These are phyloP conservation scores for Podospora anserina DNA, from an alignment of 495 filamentous ascomycete species.

Conservation along the genomic window DNA sequence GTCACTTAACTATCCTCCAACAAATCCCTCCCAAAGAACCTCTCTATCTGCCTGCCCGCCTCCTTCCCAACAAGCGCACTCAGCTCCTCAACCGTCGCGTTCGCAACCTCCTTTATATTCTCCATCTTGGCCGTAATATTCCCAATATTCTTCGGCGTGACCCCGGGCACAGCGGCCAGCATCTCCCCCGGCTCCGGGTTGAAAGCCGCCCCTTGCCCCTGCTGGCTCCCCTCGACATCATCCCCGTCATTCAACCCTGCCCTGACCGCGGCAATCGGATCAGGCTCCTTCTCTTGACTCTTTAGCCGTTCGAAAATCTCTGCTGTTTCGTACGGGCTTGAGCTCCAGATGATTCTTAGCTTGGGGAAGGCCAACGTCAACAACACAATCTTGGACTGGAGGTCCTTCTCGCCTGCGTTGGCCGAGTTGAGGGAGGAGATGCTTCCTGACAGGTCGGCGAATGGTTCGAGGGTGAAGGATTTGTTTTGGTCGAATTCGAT, in stretches of 20 bases:
- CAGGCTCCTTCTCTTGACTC: conserved; percentile 80
- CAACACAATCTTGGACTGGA: conserved; percentile 89
- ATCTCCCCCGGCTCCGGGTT: conserved; percentile 75
- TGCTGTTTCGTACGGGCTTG: conserved; percentile 89
- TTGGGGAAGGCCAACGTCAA: conserved; percentile 89
- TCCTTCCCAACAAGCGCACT: conserved; percentile 72
- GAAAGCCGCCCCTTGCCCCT: conserved; percentile 54
- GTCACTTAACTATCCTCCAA: conserved; percentile 35
- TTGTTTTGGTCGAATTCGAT: conserved; percentile 99
- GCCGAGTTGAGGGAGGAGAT: conserved; percentile 52
- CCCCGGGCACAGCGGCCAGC: conserved; percentile 77
- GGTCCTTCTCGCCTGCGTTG: conserved; percentile 59
- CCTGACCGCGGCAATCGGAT: conserved; percentile 81
- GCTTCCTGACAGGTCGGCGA: conserved; percentile 73
- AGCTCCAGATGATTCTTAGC: conserved; percentile 89
- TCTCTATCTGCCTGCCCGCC: conserved; percentile 69
- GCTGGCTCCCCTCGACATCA: conserved; percentile 44
- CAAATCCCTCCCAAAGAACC: conserved; percentile 84
- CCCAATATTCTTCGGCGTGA: conserved; percentile 72
- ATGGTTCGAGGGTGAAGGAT: conserved; percentile 92
- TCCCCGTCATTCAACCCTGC: conserved; percentile 69
- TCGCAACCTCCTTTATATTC: conserved; percentile 79
- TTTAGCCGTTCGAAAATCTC: conserved; percentile 95
- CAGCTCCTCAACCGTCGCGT: conserved; percentile 75
- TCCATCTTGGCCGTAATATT: conserved; percentile 67